Evolutionary conservation across 345 rosid genomes (phyloP).

Genomic region (Noccaea caerulescens): DNA sequence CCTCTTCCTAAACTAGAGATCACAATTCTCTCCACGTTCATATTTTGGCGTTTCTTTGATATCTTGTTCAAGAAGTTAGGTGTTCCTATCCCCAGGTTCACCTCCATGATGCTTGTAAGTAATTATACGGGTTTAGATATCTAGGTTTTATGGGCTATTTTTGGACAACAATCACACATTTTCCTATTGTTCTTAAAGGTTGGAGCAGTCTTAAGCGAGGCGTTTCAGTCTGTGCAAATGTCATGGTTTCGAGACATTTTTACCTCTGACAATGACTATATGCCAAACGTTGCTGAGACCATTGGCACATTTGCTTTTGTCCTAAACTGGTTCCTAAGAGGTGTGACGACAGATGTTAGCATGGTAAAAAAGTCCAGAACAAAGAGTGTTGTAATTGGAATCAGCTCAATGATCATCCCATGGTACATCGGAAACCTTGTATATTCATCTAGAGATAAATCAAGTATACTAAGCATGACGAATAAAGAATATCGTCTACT

Average conservation of each 20-base stretch:
- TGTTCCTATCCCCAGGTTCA: slow-evolving; percentile 39
- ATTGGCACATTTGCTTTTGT: slow-evolving; percentile 48
- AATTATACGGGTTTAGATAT: neutral
- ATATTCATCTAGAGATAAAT: slow-evolving; percentile 26
- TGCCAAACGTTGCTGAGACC: slow-evolving; percentile 38
- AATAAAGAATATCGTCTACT: neutral
- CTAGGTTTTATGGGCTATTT: neutral
- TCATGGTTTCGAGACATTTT: slow-evolving; percentile 24
- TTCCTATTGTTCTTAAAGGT: slow-evolving; percentile 33
- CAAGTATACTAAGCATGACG: slow-evolving; percentile 15
- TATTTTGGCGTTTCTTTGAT: slow-evolving; percentile 42
- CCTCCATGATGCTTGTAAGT: slow-evolving; percentile 45
- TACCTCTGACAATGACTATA: slow-evolving; percentile 1
- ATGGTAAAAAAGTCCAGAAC: slow-evolving; percentile 22
- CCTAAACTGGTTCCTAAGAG: slow-evolving; percentile 53
- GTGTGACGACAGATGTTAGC: slow-evolving; percentile 51
- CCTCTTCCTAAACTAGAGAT: slow-evolving; percentile 43
- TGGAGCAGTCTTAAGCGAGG: slow-evolving; percentile 26
- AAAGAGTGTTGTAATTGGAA: slow-evolving; percentile 35
- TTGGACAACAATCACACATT: neutral
- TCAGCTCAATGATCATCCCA: slow-evolving; percentile 35
- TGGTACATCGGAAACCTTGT: slow-evolving; percentile 28
- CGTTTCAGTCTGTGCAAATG: neutral
- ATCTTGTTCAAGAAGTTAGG: slow-evolving; percentile 38
- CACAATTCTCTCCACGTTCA: slow-evolving; percentile 23